phyloP scores from a whole-genome alignment of 2,329 filamentous ascomycete genomes.

The Ophioceras dolichostomum region DNA sequence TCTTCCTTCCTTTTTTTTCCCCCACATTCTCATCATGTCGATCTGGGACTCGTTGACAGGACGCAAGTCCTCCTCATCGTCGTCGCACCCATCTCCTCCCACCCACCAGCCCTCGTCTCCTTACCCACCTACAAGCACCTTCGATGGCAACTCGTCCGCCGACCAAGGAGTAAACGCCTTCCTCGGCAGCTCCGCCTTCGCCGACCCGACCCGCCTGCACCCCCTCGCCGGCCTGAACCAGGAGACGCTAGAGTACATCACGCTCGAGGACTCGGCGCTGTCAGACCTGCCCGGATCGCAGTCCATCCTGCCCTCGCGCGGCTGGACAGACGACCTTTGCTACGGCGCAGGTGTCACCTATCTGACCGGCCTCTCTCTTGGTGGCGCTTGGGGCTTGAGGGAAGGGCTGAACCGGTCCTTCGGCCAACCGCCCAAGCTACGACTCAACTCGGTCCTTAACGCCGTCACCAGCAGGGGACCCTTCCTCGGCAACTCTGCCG shows the following conservation, averaged over 20 bases:
- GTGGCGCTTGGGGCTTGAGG: conserved; percentile 83
- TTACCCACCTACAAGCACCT: conserved; percentile 52
- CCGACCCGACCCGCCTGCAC: conserved; percentile 82
- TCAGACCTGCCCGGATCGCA: conserved; percentile 76
- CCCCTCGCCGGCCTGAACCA: conserved; percentile 88
- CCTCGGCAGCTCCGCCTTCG: conserved; percentile 61
- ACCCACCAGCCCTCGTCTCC: conserved; percentile 45
- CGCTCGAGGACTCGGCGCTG: conserved; percentile 81
- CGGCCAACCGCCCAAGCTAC: conserved; percentile 71
- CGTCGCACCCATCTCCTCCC: conserved; percentile 23
- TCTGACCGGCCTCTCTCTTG: conserved; percentile 70
- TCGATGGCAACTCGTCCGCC: no score
- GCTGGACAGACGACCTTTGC: conserved; percentile 96
- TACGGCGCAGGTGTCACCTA: conserved; percentile 96
- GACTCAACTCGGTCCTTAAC: conserved; percentile 90
- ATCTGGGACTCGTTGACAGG: conserved; percentile 52
- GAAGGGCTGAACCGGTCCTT: conserved; percentile 78
- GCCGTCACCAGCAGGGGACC: conserved; percentile 85
- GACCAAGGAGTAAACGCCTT: conserved; percentile 80
- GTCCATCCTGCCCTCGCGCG: conserved; percentile 83
- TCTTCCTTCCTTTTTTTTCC: not conserved
- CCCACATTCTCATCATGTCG: conserved; percentile 21
- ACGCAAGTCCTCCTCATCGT: conserved; percentile 31
- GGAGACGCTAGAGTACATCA: conserved; percentile 88
- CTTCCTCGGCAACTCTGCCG: conserved; percentile 91